phyloP scores from a whole-genome alignment of 306 rosid genomes.

The Medicago truncatula region DNA sequence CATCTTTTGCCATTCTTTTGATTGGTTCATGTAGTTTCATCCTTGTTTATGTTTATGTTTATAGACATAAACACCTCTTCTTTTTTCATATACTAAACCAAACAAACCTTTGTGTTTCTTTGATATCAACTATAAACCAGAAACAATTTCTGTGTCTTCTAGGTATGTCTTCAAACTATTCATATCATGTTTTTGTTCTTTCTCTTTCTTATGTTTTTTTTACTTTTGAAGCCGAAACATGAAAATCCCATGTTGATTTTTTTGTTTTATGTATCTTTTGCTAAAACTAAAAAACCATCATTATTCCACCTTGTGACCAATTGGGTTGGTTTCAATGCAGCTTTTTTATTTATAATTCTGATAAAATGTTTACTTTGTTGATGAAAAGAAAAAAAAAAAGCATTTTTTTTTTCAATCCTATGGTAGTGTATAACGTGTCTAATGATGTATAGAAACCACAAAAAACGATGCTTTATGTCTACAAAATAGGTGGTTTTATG shows the following conservation, averaged over 20 bases:
- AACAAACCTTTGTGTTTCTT: background rate
- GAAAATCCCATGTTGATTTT: conserved; percentile 13
- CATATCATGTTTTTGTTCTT: background rate
- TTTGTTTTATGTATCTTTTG: conserved; percentile 16
- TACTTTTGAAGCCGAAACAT: conserved; percentile 31
- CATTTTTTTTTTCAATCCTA: background rate
- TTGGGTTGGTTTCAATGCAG: conserved; percentile 42
- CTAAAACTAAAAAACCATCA: background rate
- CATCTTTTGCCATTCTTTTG: conserved; percentile 48
- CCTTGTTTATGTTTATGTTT: too few relatives aligned
- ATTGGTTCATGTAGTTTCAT: conserved; percentile 41
- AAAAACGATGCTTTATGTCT: conserved; percentile 48
- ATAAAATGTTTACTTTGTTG: conserved; percentile 33
- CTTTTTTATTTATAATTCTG: conserved; percentile 16
- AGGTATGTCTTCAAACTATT: conserved; percentile 3
- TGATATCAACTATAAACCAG: too few relatives aligned
- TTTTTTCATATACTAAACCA: background rate
- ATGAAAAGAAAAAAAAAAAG: background rate
- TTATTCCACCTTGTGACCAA: background rate
- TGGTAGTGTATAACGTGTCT: conserved; percentile 26
- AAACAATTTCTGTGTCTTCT: conserved; percentile 17
- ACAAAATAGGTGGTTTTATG: conserved; percentile 39
- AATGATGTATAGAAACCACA: conserved; percentile 37
- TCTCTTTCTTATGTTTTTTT: background rate
- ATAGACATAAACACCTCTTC: conserved; percentile 1